Evolutionary conservation across 2,329 filamentous ascomycete genomes (phyloP).

Genomic region (Bipolaris zeicola): DNA sequence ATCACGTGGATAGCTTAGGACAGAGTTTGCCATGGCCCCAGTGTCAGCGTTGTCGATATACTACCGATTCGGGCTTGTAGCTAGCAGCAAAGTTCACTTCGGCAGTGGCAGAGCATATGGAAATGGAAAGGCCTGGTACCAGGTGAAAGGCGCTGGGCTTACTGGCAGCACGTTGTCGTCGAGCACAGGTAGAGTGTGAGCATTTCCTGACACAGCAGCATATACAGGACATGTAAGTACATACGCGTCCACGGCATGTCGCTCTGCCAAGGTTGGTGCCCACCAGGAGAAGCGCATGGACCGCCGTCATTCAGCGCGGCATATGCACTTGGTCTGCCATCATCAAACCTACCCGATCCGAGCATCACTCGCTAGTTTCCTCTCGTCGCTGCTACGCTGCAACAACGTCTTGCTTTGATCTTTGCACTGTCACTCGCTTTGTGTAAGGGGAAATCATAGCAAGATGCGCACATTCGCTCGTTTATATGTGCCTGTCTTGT

Average conservation of each 20-base stretch:
- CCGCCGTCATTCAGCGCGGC: constrained; percentile 7
- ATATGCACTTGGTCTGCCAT: constrained; percentile 9
- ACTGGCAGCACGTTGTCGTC: constrained; percentile 15
- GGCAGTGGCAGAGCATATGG: neutral
- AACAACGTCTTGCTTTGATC: constrained; percentile 16
- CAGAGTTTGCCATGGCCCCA: neutral
- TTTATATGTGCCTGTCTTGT: constrained; percentile 23
- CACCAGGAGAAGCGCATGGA: constrained; percentile 4
- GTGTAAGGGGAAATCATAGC: constrained; percentile 16
- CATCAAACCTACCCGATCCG: constrained; percentile 9
- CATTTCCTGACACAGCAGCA: constrained; percentile 5
- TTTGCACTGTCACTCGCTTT: constrained; percentile 30
- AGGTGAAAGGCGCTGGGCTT: neutral
- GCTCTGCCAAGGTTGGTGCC: neutral
- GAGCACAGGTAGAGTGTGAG: constrained; percentile 26
- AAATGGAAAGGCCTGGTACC: neutral
- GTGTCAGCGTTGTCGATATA: neutral
- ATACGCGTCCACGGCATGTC: neutral
- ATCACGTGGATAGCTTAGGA: neutral
- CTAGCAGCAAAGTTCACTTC: constrained; percentile 2
- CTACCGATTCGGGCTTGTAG: neutral
- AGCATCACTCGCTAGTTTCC: constrained; percentile 9
- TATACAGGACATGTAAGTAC: too few relatives aligned
- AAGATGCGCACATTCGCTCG: constrained; percentile 31
- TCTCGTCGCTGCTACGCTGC: constrained; percentile 8